Evolutionary conservation across 2,329 filamentous ascomycete genomes (phyloP).

Genomic region (Botrytis fabae): DNA sequence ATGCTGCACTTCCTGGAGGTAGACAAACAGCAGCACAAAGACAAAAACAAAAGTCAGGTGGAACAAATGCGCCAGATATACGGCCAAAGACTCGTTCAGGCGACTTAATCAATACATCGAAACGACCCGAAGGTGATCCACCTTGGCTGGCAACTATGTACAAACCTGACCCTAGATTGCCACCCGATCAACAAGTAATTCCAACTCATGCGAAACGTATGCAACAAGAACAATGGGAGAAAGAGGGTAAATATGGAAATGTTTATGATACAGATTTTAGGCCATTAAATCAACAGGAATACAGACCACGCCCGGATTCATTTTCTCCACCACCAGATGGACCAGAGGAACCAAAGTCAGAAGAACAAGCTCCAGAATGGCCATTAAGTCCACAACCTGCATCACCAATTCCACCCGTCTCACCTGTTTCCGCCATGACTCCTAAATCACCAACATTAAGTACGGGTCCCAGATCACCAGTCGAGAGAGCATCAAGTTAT

Average conservation of each 20-base stretch:
- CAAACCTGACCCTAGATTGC: conserved; percentile 89
- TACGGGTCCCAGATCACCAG: conserved; percentile 46
- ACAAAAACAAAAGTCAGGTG: conserved; percentile 64
- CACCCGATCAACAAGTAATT: conserved; percentile 91
- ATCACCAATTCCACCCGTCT: not conserved
- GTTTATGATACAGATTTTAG: conserved; percentile 87
- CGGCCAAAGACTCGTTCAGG: conserved; percentile 65
- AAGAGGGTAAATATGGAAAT: conserved; percentile 81
- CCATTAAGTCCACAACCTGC: conserved; percentile 48
- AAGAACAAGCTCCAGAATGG: conserved; percentile 53
- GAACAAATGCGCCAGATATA: conserved; percentile 47
- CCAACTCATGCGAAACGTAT: conserved; percentile 89
- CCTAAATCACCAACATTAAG: conserved; percentile 52
- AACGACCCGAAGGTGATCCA: conserved; percentile 87
- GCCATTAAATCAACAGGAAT: conserved; percentile 64
- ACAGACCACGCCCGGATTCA: conserved; percentile 76
- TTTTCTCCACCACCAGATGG: conserved; percentile 43
- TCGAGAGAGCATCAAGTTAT: conserved; percentile 48
- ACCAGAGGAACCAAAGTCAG: conserved; percentile 22
- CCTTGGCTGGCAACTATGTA: conserved; percentile 96
- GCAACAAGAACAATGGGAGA: conserved; percentile 94
- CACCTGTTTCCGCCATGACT: not conserved
- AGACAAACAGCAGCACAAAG: conserved; percentile 41
- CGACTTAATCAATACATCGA: conserved; percentile 46
- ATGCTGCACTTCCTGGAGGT: conserved; percentile 32